Evolutionary conservation across 1,284 basidiomycete species (phyloP).

Genomic region (Sanguinoderma infundibulare): DNA sequence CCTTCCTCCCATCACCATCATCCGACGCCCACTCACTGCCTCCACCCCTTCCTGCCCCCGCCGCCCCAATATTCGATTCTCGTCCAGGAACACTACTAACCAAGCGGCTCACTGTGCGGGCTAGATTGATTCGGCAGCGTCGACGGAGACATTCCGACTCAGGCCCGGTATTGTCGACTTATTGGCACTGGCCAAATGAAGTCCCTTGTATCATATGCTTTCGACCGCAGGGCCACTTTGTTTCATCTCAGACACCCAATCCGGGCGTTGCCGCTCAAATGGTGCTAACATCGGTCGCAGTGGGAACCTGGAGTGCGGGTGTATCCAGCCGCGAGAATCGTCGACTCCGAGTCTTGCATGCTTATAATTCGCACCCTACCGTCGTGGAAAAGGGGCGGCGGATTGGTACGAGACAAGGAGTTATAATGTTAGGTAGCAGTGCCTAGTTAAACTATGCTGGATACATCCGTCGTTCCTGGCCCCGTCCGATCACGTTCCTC

Average conservation of each 20-base stretch:
- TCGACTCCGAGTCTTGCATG: too few relatives aligned
- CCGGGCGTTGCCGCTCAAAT: background rate
- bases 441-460: too few relatives aligned
- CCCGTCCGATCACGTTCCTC: too few relatives aligned
- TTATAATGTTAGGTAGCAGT: too few relatives aligned
- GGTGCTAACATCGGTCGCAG: background rate
- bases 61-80: background rate
- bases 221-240: background rate
- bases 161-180: background rate
- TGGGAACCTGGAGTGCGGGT: background rate
- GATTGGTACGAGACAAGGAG: too few relatives aligned
- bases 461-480: too few relatives aligned
- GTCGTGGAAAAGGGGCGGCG: too few relatives aligned
- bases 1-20: constrained; percentile 21
- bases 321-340: too few relatives aligned
- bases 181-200: background rate
- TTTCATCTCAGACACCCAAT: background rate
- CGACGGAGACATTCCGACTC: background rate
- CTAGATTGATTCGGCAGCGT: background rate
- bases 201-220: background rate
- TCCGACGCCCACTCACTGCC: constrained; percentile 2
- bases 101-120: background rate
- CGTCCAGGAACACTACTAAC: background rate
- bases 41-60: background rate
- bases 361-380: too few relatives aligned